Conservation (phyloP, 2,329 filamentous ascomycete genomes). For the Neonectria magnoliae region DNA sequence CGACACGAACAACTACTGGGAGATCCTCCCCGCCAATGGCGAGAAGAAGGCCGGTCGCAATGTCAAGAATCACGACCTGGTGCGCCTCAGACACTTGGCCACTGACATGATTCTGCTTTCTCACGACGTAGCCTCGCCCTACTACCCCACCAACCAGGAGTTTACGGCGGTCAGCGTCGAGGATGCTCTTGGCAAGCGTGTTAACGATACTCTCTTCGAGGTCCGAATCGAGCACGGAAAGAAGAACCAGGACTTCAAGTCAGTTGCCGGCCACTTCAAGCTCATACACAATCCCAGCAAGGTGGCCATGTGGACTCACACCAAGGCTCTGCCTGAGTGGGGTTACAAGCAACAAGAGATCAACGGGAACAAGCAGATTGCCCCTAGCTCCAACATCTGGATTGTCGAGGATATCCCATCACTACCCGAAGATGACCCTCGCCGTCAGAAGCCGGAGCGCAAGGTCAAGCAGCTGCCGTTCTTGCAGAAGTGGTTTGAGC, state of each 20-base stretch:
- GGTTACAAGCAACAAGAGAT: constrained; percentile 97
- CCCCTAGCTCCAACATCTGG: constrained; percentile 93
- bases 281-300: constrained; percentile 93
- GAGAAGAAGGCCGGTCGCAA: constrained; percentile 67
- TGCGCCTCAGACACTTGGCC: constrained; percentile 86
- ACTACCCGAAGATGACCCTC: constrained; percentile 74
- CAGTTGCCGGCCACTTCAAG: constrained; percentile 93
- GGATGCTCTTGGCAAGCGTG: constrained; percentile 76
- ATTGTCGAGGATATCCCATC: constrained; percentile 91
- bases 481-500: constrained; percentile 92
- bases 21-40: constrained; percentile 79
- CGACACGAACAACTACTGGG: constrained; percentile 99
- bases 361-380: constrained; percentile 97
- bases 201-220: constrained; percentile 93
- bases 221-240: constrained; percentile 90
- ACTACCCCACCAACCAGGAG: constrained; percentile 97
- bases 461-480: constrained; percentile 88
- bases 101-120: constrained; percentile 90
- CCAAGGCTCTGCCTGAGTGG: constrained; percentile 95
- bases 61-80: constrained; percentile 84
- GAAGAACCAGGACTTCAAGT: constrained; percentile 83
- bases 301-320: constrained; percentile 99
- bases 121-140: constrained; percentile 96
- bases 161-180: constrained; percentile 85
- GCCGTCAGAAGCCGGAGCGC: constrained; percentile 78